These are phyloP conservation scores for Ramularia collo-cygni DNA, from an alignment of 2,329 filamentous ascomycete species.

Conservation along the genomic window DNA sequence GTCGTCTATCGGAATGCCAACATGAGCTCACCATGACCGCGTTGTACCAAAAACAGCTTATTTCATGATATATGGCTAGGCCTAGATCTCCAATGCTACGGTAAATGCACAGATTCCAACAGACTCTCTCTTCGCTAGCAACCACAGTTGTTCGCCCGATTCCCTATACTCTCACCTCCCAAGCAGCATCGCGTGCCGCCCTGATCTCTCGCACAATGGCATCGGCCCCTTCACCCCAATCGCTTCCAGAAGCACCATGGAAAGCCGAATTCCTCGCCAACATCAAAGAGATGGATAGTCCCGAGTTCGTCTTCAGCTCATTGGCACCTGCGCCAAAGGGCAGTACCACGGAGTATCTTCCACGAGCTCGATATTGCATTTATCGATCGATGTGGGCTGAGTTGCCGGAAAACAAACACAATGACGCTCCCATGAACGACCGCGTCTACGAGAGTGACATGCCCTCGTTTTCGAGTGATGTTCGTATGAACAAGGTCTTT, in stretches of 20 bases:
- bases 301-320: conserved; percentile 47
- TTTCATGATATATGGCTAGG: no score
- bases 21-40: no score
- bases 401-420: neutral
- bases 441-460: conserved; percentile 65
- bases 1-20: no score
- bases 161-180: no score
- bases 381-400: conserved; percentile 1
- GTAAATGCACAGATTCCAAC: no score
- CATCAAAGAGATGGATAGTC: conserved; percentile 41
- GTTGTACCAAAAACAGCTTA: no score
- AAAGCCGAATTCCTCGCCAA: conserved; percentile 44
- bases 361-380: neutral
- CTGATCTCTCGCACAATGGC: no score
- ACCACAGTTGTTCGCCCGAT: no score
- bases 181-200: no score
- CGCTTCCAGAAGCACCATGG: conserved; percentile 42
- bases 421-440: conserved; percentile 59
- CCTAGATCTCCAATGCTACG: no score
- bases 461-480: conserved; percentile 77
- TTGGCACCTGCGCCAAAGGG: conserved; percentile 37
- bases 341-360: conserved; percentile 33
- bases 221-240: no score
- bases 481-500: conserved; percentile 72
- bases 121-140: no score